Conservation (phyloP, 1,284 basidiomycete species). For the Lignosus rhinocerotis region DNA sequence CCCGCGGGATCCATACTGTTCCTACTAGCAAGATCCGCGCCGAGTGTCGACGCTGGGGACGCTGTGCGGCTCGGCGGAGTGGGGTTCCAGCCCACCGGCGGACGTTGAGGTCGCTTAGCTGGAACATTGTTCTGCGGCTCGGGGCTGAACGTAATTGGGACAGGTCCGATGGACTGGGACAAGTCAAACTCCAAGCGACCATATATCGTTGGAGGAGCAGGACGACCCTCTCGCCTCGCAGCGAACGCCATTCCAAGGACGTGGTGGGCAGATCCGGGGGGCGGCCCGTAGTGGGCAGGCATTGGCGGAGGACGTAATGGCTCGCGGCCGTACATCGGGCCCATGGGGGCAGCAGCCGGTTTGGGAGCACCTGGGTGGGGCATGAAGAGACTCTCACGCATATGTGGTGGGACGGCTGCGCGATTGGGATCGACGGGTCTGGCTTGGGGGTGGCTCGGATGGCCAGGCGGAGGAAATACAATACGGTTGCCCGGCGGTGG, state of each 20-base stretch:
- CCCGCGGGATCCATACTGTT: constrained; percentile 13
- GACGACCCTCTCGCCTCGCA: constrained; percentile 26
- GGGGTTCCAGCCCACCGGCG: constrained; percentile 19
- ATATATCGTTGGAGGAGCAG: constrained; percentile 56
- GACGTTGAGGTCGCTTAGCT: constrained; percentile 27
- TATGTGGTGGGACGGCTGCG: constrained; percentile 5
- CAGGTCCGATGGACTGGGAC: constrained; percentile 52
- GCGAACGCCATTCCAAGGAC: constrained; percentile 32
- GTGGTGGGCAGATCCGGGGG: constrained; percentile 33
- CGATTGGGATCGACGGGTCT: constrained; percentile 26
- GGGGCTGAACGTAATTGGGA: constrained; percentile 63
- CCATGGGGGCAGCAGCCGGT: constrained; percentile 42
- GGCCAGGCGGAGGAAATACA: constrained; percentile 28
- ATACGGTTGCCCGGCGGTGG: constrained; percentile 6
- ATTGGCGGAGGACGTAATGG: constrained; percentile 13
- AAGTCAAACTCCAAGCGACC: constrained; percentile 60
- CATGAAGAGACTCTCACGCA: constrained; percentile 55
- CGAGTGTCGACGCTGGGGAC: constrained; percentile 10
- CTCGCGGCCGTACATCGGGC: constrained; percentile 61
- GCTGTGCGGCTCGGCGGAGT: constrained; percentile 22
- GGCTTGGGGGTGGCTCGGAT: constrained; percentile 36
- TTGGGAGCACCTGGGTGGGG: constrained; percentile 77
- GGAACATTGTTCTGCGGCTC: constrained; percentile 50
- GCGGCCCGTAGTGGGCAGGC: constrained; percentile 19
- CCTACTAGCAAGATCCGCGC: constrained; percentile 3